Conservation (phyloP, 139 green algal genomes). For the Chlorella sp. region DNA sequence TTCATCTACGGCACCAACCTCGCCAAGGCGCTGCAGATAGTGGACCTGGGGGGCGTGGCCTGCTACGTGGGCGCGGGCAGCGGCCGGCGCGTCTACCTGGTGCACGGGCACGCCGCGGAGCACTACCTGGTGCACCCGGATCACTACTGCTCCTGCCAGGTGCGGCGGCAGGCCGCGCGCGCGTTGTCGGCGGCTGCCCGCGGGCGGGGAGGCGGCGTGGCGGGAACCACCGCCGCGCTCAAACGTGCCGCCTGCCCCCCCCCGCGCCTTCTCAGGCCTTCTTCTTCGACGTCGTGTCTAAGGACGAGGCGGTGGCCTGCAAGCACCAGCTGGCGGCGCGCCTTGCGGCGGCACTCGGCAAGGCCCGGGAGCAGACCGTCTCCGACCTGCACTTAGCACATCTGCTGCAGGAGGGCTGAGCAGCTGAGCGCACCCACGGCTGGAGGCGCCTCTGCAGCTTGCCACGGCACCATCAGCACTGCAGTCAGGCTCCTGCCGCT, state of each 20-base stretch:
- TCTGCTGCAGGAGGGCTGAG: conserved; percentile 27
- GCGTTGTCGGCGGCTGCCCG: background rate
- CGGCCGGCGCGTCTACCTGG: conserved; percentile 71
- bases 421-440: no score
- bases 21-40: conserved; percentile 73
- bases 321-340: conserved; percentile 90
- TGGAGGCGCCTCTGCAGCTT: background rate
- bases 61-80: conserved; percentile 66
- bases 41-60: conserved; percentile 73
- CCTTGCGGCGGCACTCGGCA: conserved; percentile 56
- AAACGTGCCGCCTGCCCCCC: background rate
- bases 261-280: conserved; percentile 55
- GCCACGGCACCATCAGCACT: no score
- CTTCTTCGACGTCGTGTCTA: conserved; percentile 79
- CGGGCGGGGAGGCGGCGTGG: no score
- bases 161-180: background rate
- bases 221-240: no score
- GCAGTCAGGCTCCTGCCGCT: no score
- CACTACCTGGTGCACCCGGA: conserved; percentile 77
- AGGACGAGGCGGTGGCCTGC: conserved; percentile 79
- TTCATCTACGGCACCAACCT: conserved; percentile 81
- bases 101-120: conserved; percentile 62
- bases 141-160: conserved; percentile 89
- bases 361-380: conserved; percentile 13
- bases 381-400: conserved; percentile 39